phyloP scores from a whole-genome alignment of 805 yeast species.

The Metschnikowia noctiluminum region DNA sequence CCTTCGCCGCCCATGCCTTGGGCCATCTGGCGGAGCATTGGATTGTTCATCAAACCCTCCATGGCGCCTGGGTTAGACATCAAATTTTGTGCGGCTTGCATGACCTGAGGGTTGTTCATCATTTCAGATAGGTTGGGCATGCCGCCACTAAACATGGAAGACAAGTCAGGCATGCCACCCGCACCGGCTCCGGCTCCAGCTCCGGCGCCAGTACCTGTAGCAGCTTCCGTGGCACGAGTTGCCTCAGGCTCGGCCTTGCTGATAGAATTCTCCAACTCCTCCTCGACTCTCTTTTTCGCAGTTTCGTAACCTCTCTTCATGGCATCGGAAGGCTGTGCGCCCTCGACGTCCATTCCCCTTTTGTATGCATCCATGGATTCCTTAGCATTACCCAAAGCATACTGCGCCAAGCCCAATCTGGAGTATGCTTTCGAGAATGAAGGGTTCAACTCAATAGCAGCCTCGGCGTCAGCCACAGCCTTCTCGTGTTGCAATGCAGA shows the following conservation, averaged over 20 bases:
- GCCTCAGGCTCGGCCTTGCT: conserved; percentile 29
- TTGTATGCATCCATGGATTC: conserved; percentile 89
- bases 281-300: conserved; percentile 83
- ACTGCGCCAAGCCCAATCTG: conserved; percentile 89
- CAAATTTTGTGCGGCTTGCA: conserved; percentile 84
- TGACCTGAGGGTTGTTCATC: conserved; percentile 63
- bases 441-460: conserved; percentile 76
- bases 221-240: conserved; percentile 11
- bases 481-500: conserved; percentile 67
- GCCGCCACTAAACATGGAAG: conserved; percentile 76
- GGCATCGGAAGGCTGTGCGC: conserved; percentile 77
- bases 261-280: conserved; percentile 51
- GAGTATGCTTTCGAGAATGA: conserved; percentile 89
- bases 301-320: conserved; percentile 93
- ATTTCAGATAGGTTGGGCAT: conserved; percentile 50
- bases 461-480: conserved; percentile 81
- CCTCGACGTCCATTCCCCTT: conserved; percentile 83
- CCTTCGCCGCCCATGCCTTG: conserved; percentile 61
- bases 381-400: conserved; percentile 89
- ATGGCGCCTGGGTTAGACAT: conserved; percentile 83
- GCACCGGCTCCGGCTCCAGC: conserved; percentile 39
- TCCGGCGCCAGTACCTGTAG: conserved; percentile 18
- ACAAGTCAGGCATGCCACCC: conserved; percentile 71
- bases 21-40: conserved; percentile 82
- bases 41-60: conserved; percentile 72